Evolutionary conservation across 75 land plant genomes (phyloP).

Genomic region (Chamaecyparis obtusa): DNA sequence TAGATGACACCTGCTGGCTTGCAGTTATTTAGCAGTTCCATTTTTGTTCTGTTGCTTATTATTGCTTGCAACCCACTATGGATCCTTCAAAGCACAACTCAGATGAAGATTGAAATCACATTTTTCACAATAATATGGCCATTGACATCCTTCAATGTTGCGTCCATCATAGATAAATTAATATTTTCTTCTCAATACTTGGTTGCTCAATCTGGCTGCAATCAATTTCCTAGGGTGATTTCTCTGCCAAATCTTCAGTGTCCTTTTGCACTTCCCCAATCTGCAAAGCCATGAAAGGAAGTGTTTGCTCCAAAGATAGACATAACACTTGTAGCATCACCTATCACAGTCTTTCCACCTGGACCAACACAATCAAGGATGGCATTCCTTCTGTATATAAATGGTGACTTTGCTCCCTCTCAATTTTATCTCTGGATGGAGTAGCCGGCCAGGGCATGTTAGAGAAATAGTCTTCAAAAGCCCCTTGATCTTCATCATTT

Average conservation of each 20-base stretch:
- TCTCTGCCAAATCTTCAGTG: conserved; percentile 23
- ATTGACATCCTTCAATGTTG: conserved; percentile 19
- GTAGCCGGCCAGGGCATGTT: conserved; percentile 75
- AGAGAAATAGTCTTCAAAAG: conserved; percentile 57
- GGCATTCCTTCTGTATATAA: conserved; percentile 63
- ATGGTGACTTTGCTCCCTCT: conserved; percentile 21
- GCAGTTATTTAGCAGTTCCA: not conserved
- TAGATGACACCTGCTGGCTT: not conserved
- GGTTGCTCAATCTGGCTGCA: conserved; percentile 32
- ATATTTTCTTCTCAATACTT: conserved; percentile 9
- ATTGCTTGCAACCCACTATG: too few species aligned
- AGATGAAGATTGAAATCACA: conserved; percentile 49
- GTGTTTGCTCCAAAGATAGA: conserved; percentile 42
- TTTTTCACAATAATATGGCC: conserved; percentile 37
- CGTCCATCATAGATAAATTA: conserved; percentile 39
- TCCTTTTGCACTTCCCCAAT: conserved; percentile 29
- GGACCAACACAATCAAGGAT: conserved; percentile 50
- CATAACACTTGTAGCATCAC: conserved; percentile 33
- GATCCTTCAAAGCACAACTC: conserved; percentile 24
- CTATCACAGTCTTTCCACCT: conserved; percentile 50
- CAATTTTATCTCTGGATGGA: conserved; percentile 50
- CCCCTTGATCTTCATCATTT: conserved; percentile 49
- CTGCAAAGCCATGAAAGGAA: conserved; percentile 50
- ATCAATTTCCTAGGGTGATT: conserved; percentile 35
- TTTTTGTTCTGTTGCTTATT: not conserved